Conservation (phyloP, 495 filamentous ascomycete species). For the Penicillium alfredii region DNA sequence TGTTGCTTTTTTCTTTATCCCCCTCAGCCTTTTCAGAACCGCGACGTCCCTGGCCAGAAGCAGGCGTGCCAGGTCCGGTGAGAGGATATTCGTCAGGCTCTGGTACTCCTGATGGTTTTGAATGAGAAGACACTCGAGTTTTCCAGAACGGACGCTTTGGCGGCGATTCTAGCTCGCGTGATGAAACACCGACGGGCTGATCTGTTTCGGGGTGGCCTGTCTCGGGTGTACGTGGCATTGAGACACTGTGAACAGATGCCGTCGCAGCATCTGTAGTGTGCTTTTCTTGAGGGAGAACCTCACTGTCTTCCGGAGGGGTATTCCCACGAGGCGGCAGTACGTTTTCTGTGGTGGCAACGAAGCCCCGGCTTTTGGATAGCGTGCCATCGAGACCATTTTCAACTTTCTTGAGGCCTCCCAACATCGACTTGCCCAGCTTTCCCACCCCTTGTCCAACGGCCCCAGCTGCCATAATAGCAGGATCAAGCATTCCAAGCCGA, state of each 20-base stretch:
- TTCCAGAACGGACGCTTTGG: constrained; percentile 46
- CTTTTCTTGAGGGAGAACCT: neutral
- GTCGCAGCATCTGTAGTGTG: constrained; percentile 1
- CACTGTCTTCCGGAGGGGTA: constrained; percentile 1
- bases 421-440: constrained; percentile 48
- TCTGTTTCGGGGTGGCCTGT: constrained; percentile 1
- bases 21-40: constrained; percentile 16
- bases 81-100: constrained; percentile 38
- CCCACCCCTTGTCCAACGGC: constrained; percentile 60
- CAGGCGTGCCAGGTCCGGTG: constrained; percentile 29
- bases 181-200: no score
- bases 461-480: constrained; percentile 37
- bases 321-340: constrained; percentile 2
- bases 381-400: constrained; percentile 38
- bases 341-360: constrained; percentile 21
- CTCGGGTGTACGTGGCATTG: constrained; percentile 3
- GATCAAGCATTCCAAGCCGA: constrained; percentile 27
- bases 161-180: constrained; percentile 11
- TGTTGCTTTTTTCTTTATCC: constrained; percentile 12
- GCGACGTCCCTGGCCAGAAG: constrained; percentile 10
- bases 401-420: constrained; percentile 46
- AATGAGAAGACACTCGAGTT: constrained; percentile 26
- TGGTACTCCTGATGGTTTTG: constrained; percentile 17
- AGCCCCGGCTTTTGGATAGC: constrained; percentile 52
- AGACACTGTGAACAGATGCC: neutral